A percentile compares a stretch with the other conserved stretches of the same genome.
These are phyloP conservation scores for Zalaria obscura DNA, from an alignment of 2,329 filamentous ascomycete species.

Conservation along the genomic window DNA sequence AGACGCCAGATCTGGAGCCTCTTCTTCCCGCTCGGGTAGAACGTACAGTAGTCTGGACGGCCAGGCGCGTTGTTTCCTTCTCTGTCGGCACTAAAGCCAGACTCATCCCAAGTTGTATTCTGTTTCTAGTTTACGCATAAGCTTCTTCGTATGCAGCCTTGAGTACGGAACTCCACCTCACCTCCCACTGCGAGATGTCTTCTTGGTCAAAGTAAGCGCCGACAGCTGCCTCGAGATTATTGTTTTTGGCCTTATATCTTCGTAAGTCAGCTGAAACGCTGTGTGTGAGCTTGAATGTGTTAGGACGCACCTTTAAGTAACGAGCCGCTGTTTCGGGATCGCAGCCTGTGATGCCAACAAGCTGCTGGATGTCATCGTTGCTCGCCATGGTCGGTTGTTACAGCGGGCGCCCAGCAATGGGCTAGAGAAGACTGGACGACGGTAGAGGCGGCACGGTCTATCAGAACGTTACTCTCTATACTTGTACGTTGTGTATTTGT, in stretches of 20 bases:
- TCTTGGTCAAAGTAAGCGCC: conserved; percentile 17
- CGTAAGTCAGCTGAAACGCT: background rate
- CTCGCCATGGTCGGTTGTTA: too few species aligned
- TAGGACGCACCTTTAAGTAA: conserved; percentile 14
- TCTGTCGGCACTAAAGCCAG: conserved; percentile 12
- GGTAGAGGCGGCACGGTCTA: too few species aligned
- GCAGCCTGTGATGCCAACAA: conserved; percentile 11
- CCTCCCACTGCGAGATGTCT: conserved; percentile 14
- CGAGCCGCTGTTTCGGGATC: conserved; percentile 10
- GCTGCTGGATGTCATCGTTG: conserved; percentile 7
- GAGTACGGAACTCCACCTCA: background rate
- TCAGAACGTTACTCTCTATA: too few species aligned
- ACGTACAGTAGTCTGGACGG: conserved; percentile 3
- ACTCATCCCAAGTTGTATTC: conserved; percentile 15
- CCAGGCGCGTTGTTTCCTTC: conserved; percentile 12
- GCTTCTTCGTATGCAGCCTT: background rate
- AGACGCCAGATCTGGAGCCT: background rate
- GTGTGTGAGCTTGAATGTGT: background rate
- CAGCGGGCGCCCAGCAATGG: too few species aligned
- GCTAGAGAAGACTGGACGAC: too few species aligned
- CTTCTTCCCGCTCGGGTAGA: background rate
- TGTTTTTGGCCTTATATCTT: conserved; percentile 14
- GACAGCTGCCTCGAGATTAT: conserved; percentile 13
- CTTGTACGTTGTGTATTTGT: too few species aligned
- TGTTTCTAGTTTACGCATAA: background rate